These are phyloP conservation scores for Zygosaccharomyces bailii DNA, from an alignment of 805 yeast genomes.

Conservation along the genomic window DNA sequence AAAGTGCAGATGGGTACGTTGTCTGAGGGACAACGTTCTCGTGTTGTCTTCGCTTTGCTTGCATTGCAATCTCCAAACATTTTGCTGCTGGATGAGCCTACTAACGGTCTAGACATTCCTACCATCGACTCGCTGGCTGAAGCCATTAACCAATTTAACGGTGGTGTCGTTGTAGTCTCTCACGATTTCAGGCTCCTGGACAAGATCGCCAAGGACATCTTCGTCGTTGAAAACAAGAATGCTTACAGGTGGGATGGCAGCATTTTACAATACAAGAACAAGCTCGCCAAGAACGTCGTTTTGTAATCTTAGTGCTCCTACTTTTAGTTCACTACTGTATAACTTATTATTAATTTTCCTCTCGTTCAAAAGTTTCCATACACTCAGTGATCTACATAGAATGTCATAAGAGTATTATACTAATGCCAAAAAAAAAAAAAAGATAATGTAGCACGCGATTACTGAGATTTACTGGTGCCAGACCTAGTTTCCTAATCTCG, in stretches of 20 bases:
- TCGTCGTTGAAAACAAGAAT: slow-evolving; percentile 90
- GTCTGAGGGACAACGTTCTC: slow-evolving; percentile 98
- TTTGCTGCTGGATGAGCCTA: slow-evolving; percentile 96
- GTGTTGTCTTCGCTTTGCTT: slow-evolving; percentile 94
- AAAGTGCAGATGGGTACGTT: slow-evolving; percentile 97
- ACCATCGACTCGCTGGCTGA: slow-evolving; percentile 97
- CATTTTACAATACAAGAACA: slow-evolving; percentile 88
- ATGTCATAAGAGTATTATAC: background rate
- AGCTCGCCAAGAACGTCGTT: slow-evolving; percentile 87
- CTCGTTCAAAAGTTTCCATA: background rate
- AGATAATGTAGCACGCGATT: no score
- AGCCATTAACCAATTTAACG: slow-evolving; percentile 89
- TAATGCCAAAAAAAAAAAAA: background rate
- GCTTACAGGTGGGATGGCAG: slow-evolving; percentile 96
- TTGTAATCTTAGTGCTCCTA: slow-evolving; percentile 39
- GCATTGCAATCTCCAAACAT: slow-evolving; percentile 96
- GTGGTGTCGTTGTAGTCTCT: slow-evolving; percentile 98
- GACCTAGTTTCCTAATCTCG: slow-evolving; percentile 8
- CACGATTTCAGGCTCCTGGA: slow-evolving; percentile 98
- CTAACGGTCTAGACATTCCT: slow-evolving; percentile 97
- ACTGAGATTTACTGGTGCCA: slow-evolving; percentile 10
- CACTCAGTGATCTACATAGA: slow-evolving; percentile 3
- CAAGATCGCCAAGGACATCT: slow-evolving; percentile 95
- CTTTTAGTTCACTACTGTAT: slow-evolving; percentile 2
- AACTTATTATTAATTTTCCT: background rate